Percentiles rank a stretch among this genome's conserved stretches.
Conservation (phyloP, 2,329 filamentous ascomycete species). For the Chaetomium sp. region DNA sequence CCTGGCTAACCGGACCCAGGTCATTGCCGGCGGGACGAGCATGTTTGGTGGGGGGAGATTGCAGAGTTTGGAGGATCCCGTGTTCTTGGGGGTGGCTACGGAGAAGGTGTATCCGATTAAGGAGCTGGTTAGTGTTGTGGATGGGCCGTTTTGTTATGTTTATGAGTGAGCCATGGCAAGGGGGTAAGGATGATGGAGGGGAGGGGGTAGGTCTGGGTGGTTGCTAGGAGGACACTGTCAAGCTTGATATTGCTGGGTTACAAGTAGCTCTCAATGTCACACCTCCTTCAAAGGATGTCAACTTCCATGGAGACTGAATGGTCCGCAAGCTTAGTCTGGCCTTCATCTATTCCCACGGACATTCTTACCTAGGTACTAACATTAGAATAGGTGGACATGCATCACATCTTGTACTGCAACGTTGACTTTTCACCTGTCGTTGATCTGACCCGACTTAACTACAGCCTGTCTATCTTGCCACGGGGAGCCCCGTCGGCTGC, state of each 20-base stretch:
- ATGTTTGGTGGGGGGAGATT: constrained; percentile 35
- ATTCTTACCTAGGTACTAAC: too few relatives aligned
- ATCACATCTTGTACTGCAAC: background rate
- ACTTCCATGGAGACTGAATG: background rate
- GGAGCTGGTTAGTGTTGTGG: constrained; percentile 34
- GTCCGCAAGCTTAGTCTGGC: background rate
- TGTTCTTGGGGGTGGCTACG: constrained; percentile 36
- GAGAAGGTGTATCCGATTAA: constrained; percentile 34
- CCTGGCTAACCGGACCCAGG: constrained; percentile 32
- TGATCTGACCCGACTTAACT: background rate
- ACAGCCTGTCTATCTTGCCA: background rate
- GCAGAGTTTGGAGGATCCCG: constrained; percentile 36
- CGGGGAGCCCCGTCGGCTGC: too few relatives aligned
- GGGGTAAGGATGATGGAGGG: too few relatives aligned
- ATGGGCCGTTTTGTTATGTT: constrained; percentile 37
- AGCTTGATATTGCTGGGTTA: background rate
- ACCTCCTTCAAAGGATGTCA: background rate
- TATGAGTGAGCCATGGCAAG: constrained; percentile 31
- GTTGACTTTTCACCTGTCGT: background rate
- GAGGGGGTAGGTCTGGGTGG: background rate
- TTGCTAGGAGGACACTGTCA: background rate
- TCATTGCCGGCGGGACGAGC: constrained; percentile 37
- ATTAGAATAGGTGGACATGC: background rate
- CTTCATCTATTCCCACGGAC: too few relatives aligned
- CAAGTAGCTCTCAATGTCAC: background rate